Percentiles rank a stretch among this genome's conserved stretches.
Evolutionary conservation across 495 filamentous ascomycete species (phyloP).

Genomic region (Cladorrhinum samala): DNA sequence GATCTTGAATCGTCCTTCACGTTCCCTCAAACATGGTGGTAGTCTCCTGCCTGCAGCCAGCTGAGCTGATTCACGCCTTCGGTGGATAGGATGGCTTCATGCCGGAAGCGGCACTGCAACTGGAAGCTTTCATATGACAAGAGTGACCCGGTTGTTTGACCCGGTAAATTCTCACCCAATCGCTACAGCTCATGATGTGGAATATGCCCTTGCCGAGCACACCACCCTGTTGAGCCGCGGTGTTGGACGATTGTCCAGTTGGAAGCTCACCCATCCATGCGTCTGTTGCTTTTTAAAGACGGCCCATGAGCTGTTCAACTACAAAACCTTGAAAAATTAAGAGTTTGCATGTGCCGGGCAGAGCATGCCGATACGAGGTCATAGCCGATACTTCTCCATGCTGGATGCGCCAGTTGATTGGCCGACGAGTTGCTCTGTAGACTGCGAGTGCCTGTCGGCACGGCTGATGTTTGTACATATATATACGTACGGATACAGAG

Average conservation of each 20-base stretch:
- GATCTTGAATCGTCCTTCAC: constrained; percentile 10
- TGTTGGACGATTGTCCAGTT: neutral
- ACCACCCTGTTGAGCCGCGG: neutral
- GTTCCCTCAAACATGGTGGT: neutral
- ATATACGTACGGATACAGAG: too few species aligned
- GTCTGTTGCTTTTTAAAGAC: neutral
- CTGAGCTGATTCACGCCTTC: too few species aligned
- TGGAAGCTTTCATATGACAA: neutral
- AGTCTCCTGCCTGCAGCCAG: too few species aligned
- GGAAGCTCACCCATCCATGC: neutral
- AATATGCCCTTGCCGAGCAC: neutral
- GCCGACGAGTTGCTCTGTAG: neutral
- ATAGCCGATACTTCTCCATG: neutral
- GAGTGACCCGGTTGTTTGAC: neutral
- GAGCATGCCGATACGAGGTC: neutral
- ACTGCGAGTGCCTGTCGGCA: neutral
- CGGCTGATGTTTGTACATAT: constrained; percentile 4
- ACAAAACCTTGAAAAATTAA: neutral
- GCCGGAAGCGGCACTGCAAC: too few species aligned
- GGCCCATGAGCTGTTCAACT: neutral
- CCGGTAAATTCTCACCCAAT: neutral
- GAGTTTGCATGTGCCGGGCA: neutral
- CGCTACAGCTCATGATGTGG: too few species aligned
- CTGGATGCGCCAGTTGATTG: neutral
- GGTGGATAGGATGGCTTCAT: neutral